A percentile compares a stretch with the other conserved stretches of the same genome.
Conservation (phyloP, 2,329 filamentous ascomycete species). For the Cadophora luteo-olivacea region DNA sequence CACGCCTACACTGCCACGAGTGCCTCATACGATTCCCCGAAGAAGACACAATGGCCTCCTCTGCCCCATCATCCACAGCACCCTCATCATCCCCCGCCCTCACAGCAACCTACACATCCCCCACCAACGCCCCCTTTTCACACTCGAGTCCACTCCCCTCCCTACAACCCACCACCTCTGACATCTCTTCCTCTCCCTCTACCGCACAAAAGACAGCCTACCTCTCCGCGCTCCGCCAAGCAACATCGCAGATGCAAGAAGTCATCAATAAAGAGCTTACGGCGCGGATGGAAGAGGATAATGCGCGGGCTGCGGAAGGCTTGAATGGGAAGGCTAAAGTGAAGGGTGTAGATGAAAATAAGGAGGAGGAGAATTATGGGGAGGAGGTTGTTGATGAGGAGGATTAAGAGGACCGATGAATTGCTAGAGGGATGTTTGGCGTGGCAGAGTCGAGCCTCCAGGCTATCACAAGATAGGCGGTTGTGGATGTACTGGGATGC, state of each 20-base stretch:
- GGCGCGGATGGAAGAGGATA: constrained; percentile 76
- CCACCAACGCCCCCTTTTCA: constrained; percentile 55
- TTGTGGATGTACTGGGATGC: background rate
- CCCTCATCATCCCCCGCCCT: constrained; percentile 12
- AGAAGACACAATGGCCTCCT: background rate
- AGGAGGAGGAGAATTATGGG: constrained; percentile 81
- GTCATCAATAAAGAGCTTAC: constrained; percentile 76
- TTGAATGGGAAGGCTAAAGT: constrained; percentile 42
- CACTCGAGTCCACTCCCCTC: constrained; percentile 48
- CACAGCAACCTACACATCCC: constrained; percentile 60
- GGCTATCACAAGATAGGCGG: background rate
- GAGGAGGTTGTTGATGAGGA: constrained; percentile 78
- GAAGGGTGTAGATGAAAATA: constrained; percentile 55
- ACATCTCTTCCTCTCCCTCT: constrained; percentile 38
- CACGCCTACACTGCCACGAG: background rate
- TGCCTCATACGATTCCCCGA: background rate
- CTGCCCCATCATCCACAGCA: background rate
- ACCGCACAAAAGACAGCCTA: constrained; percentile 62
- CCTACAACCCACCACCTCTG: constrained; percentile 35
- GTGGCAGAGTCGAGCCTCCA: too few relatives aligned
- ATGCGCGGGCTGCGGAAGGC: constrained; percentile 52
- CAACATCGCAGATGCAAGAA: constrained; percentile 65
- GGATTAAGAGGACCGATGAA: constrained; percentile 52
- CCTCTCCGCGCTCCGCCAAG: constrained; percentile 63
- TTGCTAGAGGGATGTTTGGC: background rate